Base-by-base conservation (phyloP, 2,329 filamentous ascomycete genomes). In the Penicillium sp. region DNA sequence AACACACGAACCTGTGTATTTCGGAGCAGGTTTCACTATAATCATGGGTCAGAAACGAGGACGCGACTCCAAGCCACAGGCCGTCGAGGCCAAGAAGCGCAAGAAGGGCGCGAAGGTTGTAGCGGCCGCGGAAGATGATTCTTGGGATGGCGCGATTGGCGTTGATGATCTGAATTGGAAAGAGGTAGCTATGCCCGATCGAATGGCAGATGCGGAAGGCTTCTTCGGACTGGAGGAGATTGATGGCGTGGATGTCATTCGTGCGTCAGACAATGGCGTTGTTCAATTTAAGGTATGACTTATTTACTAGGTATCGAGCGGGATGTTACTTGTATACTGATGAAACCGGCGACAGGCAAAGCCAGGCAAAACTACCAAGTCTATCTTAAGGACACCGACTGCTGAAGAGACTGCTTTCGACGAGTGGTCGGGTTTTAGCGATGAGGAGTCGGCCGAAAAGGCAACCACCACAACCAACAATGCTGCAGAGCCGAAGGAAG, bases 151-250 rank as follows among this genome's bases (percentile, higher is more conserved):
- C 37, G 48, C 72, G 37, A 65, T 77, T 50, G 68, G 66, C 24
- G 59, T 84, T 33, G 80, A 86, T 57, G 77, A 83, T 39, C 75
- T 89, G 55, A 76, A 79, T 67, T 89, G 86, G 86, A 84, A 82
- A 59, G 80, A 85, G 21, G 85, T 95, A 3, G 71, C 78, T 35
- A 78, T 89, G 65, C 90, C 91, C 7, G 90, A 93, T 69, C 86
- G 89, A 70, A 81, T 93, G 65, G 87, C 93, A 46, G 91, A 97
- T 76, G 90, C 90, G n/a, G 92, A 96, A 62, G 95, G 95, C 0
- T 97, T 99, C 73, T 96, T 88, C 67, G 92, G 90, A 0, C 78
- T 99, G 1, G 92, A 99, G 68, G 93, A 98, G 68, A 88, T 98
- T 47, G 90, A 96, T 16, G 91, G 90, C 51, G 90, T 99, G 1